Base-by-base conservation (phyloP, 139 green algal genomes). In the Nannochloris sp. region DNA sequence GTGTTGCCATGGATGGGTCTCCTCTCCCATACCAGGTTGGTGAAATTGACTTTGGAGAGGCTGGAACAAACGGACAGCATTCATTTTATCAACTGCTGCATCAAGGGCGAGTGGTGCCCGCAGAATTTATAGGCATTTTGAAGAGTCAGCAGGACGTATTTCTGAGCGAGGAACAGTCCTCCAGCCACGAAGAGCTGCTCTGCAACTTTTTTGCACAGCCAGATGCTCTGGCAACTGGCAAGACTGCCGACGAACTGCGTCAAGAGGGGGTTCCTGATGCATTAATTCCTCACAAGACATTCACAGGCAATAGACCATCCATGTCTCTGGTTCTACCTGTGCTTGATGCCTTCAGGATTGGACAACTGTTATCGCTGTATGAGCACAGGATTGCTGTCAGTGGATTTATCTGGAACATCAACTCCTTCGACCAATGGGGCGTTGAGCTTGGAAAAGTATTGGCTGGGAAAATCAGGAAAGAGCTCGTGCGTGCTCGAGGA, bases 141-240 rank as follows among this genome's bases (percentile, higher is more conserved):
- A 87, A 89, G 74, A 88, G 72, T 66, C 94, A 99, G 83, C 91
- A 96, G 78, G 84, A 78, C 44, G 85, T 92, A 56, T 91, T 87
- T 77, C 73, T 93, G 30, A 84, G 84, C 75, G 89, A 86, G 26
- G 94, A 99, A 79, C 91, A 95, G 49, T 91, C 97, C 33, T 92
- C 80, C 70, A 97, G 96, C 81, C 94, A 99, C 74, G 94, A 98
- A 64, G 94, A 99, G 86, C 84, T 99, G 29, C 98, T 99, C 90
- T 96, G 86, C 89, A 99, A 99, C 85, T 99, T 98, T 82, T 99
- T 99, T 70, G 94, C 94, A 11, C 72, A 87, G 74, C 82, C 89
- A 17, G 94, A 99, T 68, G 94, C 94, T 11, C 82, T 99, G 50
- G 94, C 93, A 10, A 87, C 88, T 45, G 94, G 94, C 72, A 99